Percentiles rank a stretch among this genome's conserved stretches.
These are phyloP conservation scores for Phytophthora constricta DNA, from an alignment of 352 stramenopile species.

Conservation along the genomic window DNA sequence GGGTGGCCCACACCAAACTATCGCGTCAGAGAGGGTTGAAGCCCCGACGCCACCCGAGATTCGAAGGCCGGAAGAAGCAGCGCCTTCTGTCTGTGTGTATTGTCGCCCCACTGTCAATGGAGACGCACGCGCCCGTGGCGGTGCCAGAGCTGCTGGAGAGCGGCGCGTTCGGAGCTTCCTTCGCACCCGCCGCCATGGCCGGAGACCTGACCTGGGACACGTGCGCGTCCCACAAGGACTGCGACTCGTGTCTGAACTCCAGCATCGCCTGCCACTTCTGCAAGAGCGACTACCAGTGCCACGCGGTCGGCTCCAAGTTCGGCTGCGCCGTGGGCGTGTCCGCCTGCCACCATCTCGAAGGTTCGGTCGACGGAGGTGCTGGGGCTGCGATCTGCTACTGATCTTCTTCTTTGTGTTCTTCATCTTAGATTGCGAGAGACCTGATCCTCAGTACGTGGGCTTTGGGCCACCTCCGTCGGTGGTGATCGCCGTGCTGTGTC, in stretches of 20 bases:
- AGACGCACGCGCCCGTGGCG: constrained; percentile 11
- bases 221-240: constrained; percentile 68
- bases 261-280: constrained; percentile 87
- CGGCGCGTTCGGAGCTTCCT: too few relatives aligned
- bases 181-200: neutral
- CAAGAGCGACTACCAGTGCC: constrained; percentile 84
- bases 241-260: constrained; percentile 76
- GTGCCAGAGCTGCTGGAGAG: constrained; percentile 8
- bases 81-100: neutral
- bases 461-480: constrained; percentile 83
- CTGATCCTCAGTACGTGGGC: constrained; percentile 75
- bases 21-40: constrained; percentile 28
- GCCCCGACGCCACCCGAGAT: constrained; percentile 5
- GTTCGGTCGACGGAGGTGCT: too few relatives aligned
- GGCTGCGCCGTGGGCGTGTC: constrained; percentile 78
- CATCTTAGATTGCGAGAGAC: constrained; percentile 75
- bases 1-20: constrained; percentile 9
- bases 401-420: neutral
- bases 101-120: neutral
- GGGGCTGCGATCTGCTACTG: too few relatives aligned
- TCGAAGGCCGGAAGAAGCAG: neutral
- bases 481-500: constrained; percentile 83
- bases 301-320: constrained; percentile 70
- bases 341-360: constrained; percentile 83
- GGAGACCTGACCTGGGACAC: constrained; percentile 35